phyloP scores from a whole-genome alignment of 208 protist species.

The Novymonas esmeraldas region DNA sequence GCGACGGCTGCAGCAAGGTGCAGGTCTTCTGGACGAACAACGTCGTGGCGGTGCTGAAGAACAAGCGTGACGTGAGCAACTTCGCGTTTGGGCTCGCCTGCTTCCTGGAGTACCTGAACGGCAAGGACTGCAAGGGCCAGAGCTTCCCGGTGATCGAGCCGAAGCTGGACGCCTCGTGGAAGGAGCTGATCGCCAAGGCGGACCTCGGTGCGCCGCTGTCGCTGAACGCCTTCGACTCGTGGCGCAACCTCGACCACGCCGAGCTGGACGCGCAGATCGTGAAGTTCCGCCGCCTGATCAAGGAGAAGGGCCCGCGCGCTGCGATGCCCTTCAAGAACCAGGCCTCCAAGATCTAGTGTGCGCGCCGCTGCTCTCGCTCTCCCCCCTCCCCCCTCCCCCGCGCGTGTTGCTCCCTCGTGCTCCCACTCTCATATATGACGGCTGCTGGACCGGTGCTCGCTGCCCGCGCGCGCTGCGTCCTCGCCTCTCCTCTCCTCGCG shows the following conservation, averaged over 20 bases:
- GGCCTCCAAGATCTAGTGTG: conserved; percentile 1
- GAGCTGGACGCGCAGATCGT: conserved; percentile 32
- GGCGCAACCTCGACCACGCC: conserved; percentile 36
- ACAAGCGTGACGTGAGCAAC: conserved; percentile 23
- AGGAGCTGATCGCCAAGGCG: conserved; percentile 22
- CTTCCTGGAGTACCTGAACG: conserved; percentile 40
- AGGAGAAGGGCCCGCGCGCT: conserved; percentile 29
- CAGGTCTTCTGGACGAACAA: conserved; percentile 49
- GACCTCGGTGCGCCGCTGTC: conserved; percentile 24
- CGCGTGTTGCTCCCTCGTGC: background rate
- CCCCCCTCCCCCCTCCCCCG: background rate
- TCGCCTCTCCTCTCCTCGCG: no score
- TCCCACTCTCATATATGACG: background rate
- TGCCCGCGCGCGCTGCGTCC: no score
- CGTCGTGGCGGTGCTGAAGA: conserved; percentile 19
- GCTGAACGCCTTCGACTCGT: conserved; percentile 43
- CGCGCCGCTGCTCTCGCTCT: background rate
- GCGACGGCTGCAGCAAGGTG: conserved; percentile 46
- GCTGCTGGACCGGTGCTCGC: no score
- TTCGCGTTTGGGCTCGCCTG: conserved; percentile 38
- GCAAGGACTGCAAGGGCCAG: conserved; percentile 31
- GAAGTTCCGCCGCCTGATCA: conserved; percentile 39
- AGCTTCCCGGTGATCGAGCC: conserved; percentile 39
- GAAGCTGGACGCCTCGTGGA: conserved; percentile 29
- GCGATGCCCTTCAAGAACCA: conserved; percentile 32